Percentiles rank a stretch among this genome's conserved stretches.
These are phyloP conservation scores for Vigna nakashimae DNA, from an alignment of 306 rosid species.

Conservation along the genomic window DNA sequence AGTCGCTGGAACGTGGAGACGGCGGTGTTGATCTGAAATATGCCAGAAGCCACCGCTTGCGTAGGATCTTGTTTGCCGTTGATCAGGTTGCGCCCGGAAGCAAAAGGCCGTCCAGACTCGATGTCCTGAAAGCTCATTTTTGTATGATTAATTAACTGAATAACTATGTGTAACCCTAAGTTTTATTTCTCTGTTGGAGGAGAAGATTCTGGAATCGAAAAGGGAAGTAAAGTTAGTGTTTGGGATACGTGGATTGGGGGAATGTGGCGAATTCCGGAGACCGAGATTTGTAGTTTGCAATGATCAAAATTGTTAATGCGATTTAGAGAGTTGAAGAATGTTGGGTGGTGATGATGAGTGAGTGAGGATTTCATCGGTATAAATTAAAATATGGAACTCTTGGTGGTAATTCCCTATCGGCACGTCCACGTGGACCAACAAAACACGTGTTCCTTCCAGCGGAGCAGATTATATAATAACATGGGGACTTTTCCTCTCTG, in stretches of 20 bases:
- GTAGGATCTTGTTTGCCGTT: slow-evolving; percentile 87
- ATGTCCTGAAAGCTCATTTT: slow-evolving; percentile 93
- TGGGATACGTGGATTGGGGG: slow-evolving; percentile 37
- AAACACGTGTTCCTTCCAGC: background rate
- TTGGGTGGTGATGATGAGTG: background rate
- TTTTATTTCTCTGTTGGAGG: background rate
- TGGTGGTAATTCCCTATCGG: background rate
- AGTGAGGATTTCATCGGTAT: background rate
- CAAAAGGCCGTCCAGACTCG: slow-evolving; percentile 72
- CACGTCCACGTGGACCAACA: slow-evolving; percentile 22
- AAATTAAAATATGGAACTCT: background rate
- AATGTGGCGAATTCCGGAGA: slow-evolving; percentile 45
- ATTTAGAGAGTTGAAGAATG: slow-evolving; percentile 3
- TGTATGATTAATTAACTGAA: background rate
- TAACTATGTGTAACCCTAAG: slow-evolving; percentile 39
- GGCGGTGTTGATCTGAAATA: slow-evolving; percentile 99
- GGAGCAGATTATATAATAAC: no score
- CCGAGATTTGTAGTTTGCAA: background rate
- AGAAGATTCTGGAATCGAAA: slow-evolving; percentile 37
- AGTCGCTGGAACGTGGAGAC: slow-evolving; percentile 94
- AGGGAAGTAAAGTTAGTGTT: slow-evolving; percentile 25
- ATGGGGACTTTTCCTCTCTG: background rate
- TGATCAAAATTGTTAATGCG: background rate
- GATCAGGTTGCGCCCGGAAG: slow-evolving; percentile 63
- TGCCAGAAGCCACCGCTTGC: slow-evolving; percentile 92